Conservation (phyloP, 257 asterid genomes). For the Solanum sitiens region DNA sequence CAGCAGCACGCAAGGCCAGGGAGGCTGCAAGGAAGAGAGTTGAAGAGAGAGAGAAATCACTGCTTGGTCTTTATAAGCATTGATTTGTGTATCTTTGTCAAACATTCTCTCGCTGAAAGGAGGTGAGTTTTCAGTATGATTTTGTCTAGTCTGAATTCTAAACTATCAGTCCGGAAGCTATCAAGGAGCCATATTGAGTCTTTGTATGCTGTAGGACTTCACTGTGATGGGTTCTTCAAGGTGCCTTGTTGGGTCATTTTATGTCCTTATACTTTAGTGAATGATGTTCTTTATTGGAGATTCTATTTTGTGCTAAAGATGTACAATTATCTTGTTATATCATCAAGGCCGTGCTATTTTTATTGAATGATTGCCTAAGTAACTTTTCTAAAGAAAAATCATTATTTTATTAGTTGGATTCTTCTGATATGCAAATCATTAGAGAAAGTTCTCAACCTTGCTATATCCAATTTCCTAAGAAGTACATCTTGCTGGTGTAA, state of each 20-base stretch:
- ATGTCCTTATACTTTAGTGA: neutral
- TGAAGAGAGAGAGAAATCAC: slow-evolving; percentile 74
- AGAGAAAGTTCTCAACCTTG: neutral
- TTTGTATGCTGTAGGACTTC: neutral
- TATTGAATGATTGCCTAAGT: neutral
- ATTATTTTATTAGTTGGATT: neutral
- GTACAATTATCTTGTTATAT: neutral
- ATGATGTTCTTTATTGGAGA: neutral
- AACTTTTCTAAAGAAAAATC: neutral
- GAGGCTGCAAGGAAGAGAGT: slow-evolving; percentile 92
- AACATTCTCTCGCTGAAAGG: slow-evolving; percentile 10
- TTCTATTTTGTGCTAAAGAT: neutral
- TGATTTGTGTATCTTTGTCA: slow-evolving; percentile 8
- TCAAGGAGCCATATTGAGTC: neutral
- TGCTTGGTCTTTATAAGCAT: slow-evolving; percentile 35
- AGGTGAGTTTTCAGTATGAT: slow-evolving; percentile 15
- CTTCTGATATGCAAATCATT: neutral
- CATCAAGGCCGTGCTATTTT: neutral
- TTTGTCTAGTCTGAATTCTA: neutral
- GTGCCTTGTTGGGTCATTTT: neutral
- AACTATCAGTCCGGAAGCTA: neutral
- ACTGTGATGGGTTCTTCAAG: neutral
- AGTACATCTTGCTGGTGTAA: neutral
- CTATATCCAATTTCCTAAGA: neutral
- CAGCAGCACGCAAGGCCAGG: slow-evolving; percentile 82